Evolutionary conservation across 2,329 filamentous ascomycete genomes (phyloP), one percentile per base, ranked within the genome.

Genomic region (Xylaria sp.): DNA sequence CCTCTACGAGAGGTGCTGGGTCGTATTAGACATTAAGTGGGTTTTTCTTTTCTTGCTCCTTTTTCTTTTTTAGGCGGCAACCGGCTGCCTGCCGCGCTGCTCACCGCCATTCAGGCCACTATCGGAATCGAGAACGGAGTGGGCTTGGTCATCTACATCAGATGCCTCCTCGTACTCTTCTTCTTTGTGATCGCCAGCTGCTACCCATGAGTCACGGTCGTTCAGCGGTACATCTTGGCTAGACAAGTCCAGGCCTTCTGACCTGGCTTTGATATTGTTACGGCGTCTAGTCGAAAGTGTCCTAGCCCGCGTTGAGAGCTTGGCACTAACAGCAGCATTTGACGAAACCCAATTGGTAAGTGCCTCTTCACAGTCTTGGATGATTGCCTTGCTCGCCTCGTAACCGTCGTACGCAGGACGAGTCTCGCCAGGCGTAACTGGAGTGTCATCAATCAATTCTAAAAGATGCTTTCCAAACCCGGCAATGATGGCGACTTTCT

Each of bases 391-490:
- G 87, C 93, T 97, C 69, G 94, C 94, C 80, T 99, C 96, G 79
- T 99, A 99, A 69, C 96, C 96, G 77, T 99, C 96, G 77, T 99
- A 99, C 0, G 96, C 94, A 60, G 93, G 89, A 71, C 96, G 92
- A 22, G 95, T 98, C 86, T 99, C 96, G 73, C 96, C 96, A 27
- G 96, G 96, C 5, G 96, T 99, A 62, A 99, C 96, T 1, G 96
- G 96, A 6, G 92, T 96, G 78, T 99, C 96, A 77, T 99, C 96
- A 72, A 99, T 90, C 53, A 99, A 87, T 81, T 98, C 94, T 49
- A 99, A 87, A n/a, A 99, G 87, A 79, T 99, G 96, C 86, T 98
- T 99, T 77, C 96, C 96, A 80, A 93, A 99, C 67, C 95, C 94
- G 45, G 96, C 96, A 77, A 99, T 97, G 78, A 99, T 96, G 77